These are phyloP conservation scores for Collybiopsis confluens DNA, from an alignment of 768 basidiomycete species.

Conservation along the genomic window DNA sequence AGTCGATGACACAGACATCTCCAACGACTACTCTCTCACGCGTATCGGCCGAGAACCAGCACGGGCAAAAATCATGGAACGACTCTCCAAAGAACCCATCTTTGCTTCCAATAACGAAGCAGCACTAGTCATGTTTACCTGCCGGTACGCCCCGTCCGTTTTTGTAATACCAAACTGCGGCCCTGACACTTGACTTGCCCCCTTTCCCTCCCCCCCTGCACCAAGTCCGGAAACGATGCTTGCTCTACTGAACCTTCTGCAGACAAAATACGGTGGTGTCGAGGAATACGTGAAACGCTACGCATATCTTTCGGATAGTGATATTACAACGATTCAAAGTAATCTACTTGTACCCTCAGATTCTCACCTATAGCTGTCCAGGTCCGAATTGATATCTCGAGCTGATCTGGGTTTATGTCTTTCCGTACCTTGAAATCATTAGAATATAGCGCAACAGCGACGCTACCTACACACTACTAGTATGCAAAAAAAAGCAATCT, in stretches of 20 bases:
- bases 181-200: not conserved
- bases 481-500: not conserved
- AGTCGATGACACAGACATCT: slow-evolving; percentile 59
- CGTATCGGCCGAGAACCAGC: slow-evolving; percentile 78
- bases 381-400: not conserved
- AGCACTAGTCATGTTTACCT: slow-evolving; percentile 80
- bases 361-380: not conserved
- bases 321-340: slow-evolving; percentile 57
- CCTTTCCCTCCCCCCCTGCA: no score
- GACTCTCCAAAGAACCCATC: slow-evolving; percentile 65
- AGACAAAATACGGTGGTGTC: slow-evolving; percentile 63
- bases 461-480: not conserved
- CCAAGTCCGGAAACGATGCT: slow-evolving; percentile 70
- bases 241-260: slow-evolving; percentile 59
- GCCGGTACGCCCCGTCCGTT: slow-evolving; percentile 41
- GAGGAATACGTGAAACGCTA: slow-evolving; percentile 57
- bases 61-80: slow-evolving; percentile 62
- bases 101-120: slow-evolving; percentile 73
- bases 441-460: not conserved
- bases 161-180: not conserved
- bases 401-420: no score
- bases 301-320: slow-evolving; percentile 57
- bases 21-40: slow-evolving; percentile 73
- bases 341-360: slow-evolving; percentile 6
- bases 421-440: not conserved